Conservation (phyloP, 2,329 filamentous ascomycete species). For the Rutstroemia sp. region DNA sequence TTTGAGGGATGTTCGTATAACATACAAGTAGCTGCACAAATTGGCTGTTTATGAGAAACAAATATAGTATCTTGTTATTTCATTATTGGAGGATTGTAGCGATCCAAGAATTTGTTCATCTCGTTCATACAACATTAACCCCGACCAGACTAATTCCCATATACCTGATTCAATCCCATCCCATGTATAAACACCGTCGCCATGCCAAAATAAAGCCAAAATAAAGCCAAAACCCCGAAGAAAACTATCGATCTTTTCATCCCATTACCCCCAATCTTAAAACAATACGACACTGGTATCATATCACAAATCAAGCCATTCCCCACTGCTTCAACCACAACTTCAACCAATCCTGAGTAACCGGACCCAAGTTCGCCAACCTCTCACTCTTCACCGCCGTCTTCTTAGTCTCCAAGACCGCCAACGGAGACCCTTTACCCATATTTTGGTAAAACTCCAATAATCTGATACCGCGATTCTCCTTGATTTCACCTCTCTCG, state of each 20-base stretch:
- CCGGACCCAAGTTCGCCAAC: conserved; percentile 22
- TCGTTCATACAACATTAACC: no score
- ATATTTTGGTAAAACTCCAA: conserved; percentile 28
- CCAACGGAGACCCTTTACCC: conserved; percentile 8
- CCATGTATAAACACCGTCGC: neutral
- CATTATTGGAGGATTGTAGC: no score
- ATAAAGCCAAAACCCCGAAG: neutral
- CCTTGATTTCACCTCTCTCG: conserved; percentile 33
- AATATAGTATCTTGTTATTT: no score
- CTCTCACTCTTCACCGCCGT: conserved; percentile 21
- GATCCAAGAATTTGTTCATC: no score
- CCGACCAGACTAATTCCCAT: no score
- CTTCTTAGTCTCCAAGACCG: conserved; percentile 8
- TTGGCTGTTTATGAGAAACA: no score
- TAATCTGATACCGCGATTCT: conserved; percentile 45
- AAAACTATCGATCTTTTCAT: neutral
- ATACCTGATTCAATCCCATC: neutral
- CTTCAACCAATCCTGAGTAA: conserved; percentile 29
- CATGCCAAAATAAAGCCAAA: neutral
- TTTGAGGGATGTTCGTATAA: no score
- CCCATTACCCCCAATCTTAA: neutral
- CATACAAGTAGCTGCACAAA: no score
- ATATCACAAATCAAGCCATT: conserved; percentile 9
- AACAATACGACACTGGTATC: neutral
- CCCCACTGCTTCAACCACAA: conserved; percentile 32